Base-by-base conservation (phyloP, 2,329 filamentous ascomycete species). In the Cercospora brassicicola region DNA sequence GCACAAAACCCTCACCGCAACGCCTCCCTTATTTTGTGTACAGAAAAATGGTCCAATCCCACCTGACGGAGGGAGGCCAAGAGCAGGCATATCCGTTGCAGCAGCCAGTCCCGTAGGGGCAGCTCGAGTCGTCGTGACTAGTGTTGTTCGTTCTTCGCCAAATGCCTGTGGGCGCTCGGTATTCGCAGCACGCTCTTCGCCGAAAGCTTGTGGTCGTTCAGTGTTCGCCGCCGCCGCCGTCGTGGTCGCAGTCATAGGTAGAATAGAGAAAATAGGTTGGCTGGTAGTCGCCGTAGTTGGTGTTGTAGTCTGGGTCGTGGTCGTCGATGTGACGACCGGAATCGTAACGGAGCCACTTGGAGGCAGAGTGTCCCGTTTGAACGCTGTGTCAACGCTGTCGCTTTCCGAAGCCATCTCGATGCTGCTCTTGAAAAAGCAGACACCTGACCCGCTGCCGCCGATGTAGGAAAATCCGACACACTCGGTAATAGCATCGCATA, bases 401-500 rank as follows among this genome's bases (percentile, higher is more conserved):
- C 66, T 64, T 15, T 59, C 31, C 20, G 62, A 31, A 20, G 59
- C 23, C 15, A 62, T 26, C 20, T 36, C 51, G 13, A 63, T 26
- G 39, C 28, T 42, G 33, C 39, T 65, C 64, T 72, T 71, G 53
- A 71, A 55, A 64, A 69, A 72, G 62, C 71, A 70, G 18, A 42
- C 36, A 10, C 69, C 69, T 7, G 64, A 18, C 13, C 61, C 56
- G 20, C n/a, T 31, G 23, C 67, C 66, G 20, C 67, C 64, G 18
- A 67, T 53, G 53, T 67, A 71, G 11, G 67, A 51, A 31, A 66
- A 72, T 8, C 69, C 71, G 15, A 72, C 66, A 59, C 71, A 72
- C 10, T 59, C 64, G 31, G 67, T 15, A 20, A 56, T 15, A 6
- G 56, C 33, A 26, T 76, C 73, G 67, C 74, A 76, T n/a, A 61